Conservation (phyloP, 768 basidiomycete species). For the Lanmaoa pseudosensibilis region DNA sequence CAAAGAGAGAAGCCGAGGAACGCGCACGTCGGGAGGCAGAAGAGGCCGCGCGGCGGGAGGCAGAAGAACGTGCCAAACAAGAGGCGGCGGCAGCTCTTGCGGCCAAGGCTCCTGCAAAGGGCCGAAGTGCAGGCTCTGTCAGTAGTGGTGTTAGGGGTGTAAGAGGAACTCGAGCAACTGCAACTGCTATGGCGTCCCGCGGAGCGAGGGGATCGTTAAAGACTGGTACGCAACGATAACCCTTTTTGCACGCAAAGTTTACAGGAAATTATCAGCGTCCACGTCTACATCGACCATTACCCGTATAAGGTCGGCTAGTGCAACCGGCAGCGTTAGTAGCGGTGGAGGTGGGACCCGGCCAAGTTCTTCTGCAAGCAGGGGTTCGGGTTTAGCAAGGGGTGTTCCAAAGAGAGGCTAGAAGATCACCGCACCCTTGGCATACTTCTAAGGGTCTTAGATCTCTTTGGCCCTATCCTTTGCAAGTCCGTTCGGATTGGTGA, state of each 20-base stretch:
- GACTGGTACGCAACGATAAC: conserved; percentile 33
- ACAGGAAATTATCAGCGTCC: conserved; percentile 10
- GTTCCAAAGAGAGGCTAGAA: conserved; percentile 26
- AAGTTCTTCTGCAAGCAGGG: conserved; percentile 26
- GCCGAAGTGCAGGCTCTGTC: conserved; percentile 46
- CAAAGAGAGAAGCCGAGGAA: conserved; percentile 45
- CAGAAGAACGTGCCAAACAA: conserved; percentile 48
- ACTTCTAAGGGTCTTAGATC: background rate
- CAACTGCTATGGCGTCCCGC: conserved; percentile 43
- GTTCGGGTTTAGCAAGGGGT: conserved; percentile 27
- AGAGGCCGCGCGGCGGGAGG: conserved; percentile 41
- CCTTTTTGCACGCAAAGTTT: background rate
- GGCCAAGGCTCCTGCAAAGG: conserved; percentile 25
- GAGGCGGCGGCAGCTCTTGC: conserved; percentile 45
- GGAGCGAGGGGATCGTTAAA: conserved; percentile 45
- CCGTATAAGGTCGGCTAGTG: conserved; percentile 29
- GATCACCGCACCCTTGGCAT: background rate
- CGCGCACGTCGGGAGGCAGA: conserved; percentile 31
- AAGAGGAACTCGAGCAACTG: conserved; percentile 66
- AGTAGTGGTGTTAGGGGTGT: conserved; percentile 69
- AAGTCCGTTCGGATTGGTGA: background rate
- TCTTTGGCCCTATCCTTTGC: background rate
- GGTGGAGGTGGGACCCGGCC: conserved; percentile 22
- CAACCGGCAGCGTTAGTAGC: conserved; percentile 23
- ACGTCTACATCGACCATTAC: conserved; percentile 14